Evolutionary conservation across 257 asterid species (phyloP), one percentile per base, ranked within the genome.

Genomic region (Linaria vulgaris): DNA sequence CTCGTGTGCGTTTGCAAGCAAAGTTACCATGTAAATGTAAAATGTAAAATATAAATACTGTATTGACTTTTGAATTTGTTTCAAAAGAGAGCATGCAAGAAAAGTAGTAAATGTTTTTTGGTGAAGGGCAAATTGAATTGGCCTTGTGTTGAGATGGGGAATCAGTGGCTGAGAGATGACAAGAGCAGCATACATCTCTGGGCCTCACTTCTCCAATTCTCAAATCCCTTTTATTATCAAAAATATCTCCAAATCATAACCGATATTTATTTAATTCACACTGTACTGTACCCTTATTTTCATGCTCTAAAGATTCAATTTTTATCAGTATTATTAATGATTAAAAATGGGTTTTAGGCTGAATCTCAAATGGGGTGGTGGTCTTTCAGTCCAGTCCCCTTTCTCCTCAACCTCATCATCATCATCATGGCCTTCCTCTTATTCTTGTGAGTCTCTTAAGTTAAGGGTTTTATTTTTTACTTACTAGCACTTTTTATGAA

Each of bases 161-260:
- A 84, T 70, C 88, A 76, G 91, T 86, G 96, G 96, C 72, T 76
- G 83, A 72, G 87, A 73, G 79, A 71, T 68, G 78, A 64, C 76
- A 70, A 70, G 20, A 69, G 21, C 66, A 21, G 15, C 52, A 52
- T 59, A 69, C 66, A 74, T 22, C 55, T 61, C 66, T 71, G 65
- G 70, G 56, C 65, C 66, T 70, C 70, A 63, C 59, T 41, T 61
- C 61, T 70, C 68, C 60, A 47, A 19, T 49, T 30, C 38, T 21
- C 61, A 63, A 51, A 77, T 43, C 46, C 37, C 22, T 59, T 41
- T 24, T 27, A 27, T 27, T 27, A 31, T 52, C 48, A 49, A 34
- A n/a, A 37, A 38, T 59, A 59, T 59, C 64, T 34, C 6, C 21
- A 34, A 38, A 38, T 9, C n/a, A 56, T 4, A 30, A 12, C 39